phyloP scores from a whole-genome alignment of 306 rosid species.

The Ormosia emarginata region DNA sequence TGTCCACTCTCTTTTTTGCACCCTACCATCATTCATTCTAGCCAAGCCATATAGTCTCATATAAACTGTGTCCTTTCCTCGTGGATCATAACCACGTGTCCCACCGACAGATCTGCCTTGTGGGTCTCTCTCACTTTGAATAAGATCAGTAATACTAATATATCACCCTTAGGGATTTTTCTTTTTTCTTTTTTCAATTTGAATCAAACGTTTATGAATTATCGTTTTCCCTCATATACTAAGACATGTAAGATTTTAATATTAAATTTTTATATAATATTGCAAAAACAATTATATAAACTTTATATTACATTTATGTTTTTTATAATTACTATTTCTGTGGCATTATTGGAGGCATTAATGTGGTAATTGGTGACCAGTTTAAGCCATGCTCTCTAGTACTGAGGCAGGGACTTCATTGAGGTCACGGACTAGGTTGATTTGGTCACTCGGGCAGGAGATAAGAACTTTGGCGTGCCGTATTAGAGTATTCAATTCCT shows the following conservation, averaged over 20 bases:
- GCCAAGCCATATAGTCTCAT: slow-evolving; percentile 35
- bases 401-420: background rate
- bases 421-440: background rate
- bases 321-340: background rate
- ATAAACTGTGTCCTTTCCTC: slow-evolving; percentile 42
- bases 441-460: background rate
- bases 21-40: slow-evolving; percentile 45
- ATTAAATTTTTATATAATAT: background rate
- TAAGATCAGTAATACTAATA: background rate
- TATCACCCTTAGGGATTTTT: background rate
- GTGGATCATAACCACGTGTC: slow-evolving; percentile 51
- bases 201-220: background rate
- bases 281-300: background rate
- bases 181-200: background rate
- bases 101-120: slow-evolving; percentile 43
- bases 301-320: background rate
- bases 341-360: background rate
- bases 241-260: background rate
- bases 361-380: background rate
- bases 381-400: background rate
- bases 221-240: background rate
- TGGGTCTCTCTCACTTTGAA: slow-evolving; percentile 11
- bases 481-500: slow-evolving; percentile 25
- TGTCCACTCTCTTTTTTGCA: slow-evolving; percentile 46
- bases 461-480: slow-evolving; percentile 44